Evolutionary conservation across 805 yeast species (phyloP), one percentile per base, ranked within the genome.

Genomic region (Lipomyces mesembrius): DNA sequence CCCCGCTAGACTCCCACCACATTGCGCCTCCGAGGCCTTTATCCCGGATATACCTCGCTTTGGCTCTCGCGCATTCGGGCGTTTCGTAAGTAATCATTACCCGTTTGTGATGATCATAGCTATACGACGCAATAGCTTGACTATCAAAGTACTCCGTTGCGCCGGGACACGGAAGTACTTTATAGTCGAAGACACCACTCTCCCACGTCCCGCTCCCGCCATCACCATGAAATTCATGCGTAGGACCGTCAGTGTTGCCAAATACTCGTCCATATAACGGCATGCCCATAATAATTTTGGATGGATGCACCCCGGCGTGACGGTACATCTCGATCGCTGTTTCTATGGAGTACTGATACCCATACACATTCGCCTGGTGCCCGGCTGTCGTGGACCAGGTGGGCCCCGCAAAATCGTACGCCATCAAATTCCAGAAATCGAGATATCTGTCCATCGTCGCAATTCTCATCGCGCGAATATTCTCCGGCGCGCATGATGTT

Each of bases 1-100:
- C 60, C 27, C 51, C 97, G 64, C 88, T 83, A 0, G 97, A 88
- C 74, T 93, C 97, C 98, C 98, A 93, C 88, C 91, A 93, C 85
- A 94, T 87, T 0, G 90, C 96, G 0, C 98, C 98, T 0, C 88
- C 96, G 11, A 92, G 77, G 0, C 79, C 73, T 3, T 79, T 76
- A 29, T 77, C 72, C 51, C 70, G 72, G 9, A 88, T 85, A 72
- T 85, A 91, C 43, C 79, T 73, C 0, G 91, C 91, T 75, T 94
- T 94, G 20, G 72, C 72, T 11, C 75, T 72, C 1, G 83, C 85
- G 1, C 88, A 82, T 6, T 81, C 79, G 0, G 79, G 79, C 69
- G 83, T 88, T 75, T 93, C 98, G 76, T 89, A 94, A 5, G 84
- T 82, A 2, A 89, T 81, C 59, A 89, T 3, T 77, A 79, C 43